Percentiles rank a stretch among this genome's conserved stretches.
Conservation (phyloP, 495 filamentous ascomycete species). For the Penicillium atrosanguineum region DNA sequence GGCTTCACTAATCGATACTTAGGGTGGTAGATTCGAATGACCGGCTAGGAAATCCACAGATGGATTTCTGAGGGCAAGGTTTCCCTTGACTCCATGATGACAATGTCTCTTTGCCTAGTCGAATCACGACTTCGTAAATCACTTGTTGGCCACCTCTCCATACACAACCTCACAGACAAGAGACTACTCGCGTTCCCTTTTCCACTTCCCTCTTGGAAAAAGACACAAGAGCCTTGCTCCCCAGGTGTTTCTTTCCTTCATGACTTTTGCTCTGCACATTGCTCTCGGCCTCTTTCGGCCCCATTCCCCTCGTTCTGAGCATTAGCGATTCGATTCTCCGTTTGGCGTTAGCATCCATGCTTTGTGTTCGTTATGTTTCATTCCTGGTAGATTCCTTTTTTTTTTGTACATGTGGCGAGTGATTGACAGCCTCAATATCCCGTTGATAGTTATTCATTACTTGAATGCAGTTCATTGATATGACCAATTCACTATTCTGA, state of each 20-base stretch:
- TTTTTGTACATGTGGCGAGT: not conserved
- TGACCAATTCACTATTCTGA: not conserved
- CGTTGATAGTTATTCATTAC: not conserved
- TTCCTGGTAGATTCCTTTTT: not conserved
- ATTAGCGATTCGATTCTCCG: slow-evolving; percentile 8
- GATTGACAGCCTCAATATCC: not conserved
- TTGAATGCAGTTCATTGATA: not conserved
- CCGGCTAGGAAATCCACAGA: slow-evolving; percentile 45
- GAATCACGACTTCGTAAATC: not conserved
- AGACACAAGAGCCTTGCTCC: not conserved
- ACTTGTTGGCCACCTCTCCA: not conserved
- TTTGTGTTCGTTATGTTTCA: not conserved
- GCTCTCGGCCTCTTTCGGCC: slow-evolving; percentile 4
- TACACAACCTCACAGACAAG: not conserved
- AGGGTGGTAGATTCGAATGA: slow-evolving; percentile 55
- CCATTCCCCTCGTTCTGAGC: slow-evolving; percentile 20
- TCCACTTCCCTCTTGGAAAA: too few species aligned
- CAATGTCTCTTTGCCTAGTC: not conserved
- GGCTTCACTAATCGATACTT: slow-evolving; percentile 5
- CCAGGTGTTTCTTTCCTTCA: not conserved
- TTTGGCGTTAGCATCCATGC: slow-evolving; percentile 7
- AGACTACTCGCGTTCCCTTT: too few species aligned
- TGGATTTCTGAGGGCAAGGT: slow-evolving; percentile 41
- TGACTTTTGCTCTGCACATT: not conserved
- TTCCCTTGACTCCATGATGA: not conserved